Base-by-base conservation (phyloP, 2,329 filamentous ascomycete genomes). In the Trichoderma koningii region DNA sequence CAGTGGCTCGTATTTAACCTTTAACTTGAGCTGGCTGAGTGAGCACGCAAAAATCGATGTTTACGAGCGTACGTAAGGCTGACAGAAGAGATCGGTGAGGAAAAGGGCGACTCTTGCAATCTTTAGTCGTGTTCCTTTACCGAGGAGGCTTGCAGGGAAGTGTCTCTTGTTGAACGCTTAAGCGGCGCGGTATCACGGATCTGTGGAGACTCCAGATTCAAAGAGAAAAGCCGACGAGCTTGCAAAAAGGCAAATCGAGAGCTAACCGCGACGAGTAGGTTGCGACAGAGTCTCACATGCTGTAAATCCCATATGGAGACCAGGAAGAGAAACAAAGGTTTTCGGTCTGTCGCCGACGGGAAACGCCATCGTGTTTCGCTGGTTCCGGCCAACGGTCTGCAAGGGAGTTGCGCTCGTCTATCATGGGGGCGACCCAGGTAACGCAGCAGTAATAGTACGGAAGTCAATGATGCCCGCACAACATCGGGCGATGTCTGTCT, bases 21-120 rank as follows among this genome's bases (percentile, higher is more conserved):
- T 64, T 64, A 3, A 26, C 28, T 55, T 59, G 34, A 30, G 56
- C 56, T 51, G 14, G 53, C 60, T 63, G 50, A 55, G 48, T 45
- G 60, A 63, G 60, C 60, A 64, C 38, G 34, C 53, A 59, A 64
- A 30, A 64, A 59, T 38, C 47, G 17, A 34, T 26, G 28, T 51
- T 61, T 56, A 64, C 61, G 61, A 56, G 61, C 45, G 56, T 53
- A 53, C 50, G 55, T 55, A 55, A 59, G 64, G 64, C 64, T 65
- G 56, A 57, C 44, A 50, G 14, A 53, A 48, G 42, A 50, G 21
- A 51, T 48, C 47, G 64, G 34, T 50, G 34, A 30, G 14, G 61
- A 61, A 51, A 26, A 38, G 15, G 26, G 6, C 45, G 28, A 17
- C 21, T 47, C 26, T 45, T 17, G 42, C 42, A 42, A 50, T 45